Evolutionary conservation across 2,329 filamentous ascomycete genomes (phyloP).

Genomic region (Ophiostoma angusticollis): DNA sequence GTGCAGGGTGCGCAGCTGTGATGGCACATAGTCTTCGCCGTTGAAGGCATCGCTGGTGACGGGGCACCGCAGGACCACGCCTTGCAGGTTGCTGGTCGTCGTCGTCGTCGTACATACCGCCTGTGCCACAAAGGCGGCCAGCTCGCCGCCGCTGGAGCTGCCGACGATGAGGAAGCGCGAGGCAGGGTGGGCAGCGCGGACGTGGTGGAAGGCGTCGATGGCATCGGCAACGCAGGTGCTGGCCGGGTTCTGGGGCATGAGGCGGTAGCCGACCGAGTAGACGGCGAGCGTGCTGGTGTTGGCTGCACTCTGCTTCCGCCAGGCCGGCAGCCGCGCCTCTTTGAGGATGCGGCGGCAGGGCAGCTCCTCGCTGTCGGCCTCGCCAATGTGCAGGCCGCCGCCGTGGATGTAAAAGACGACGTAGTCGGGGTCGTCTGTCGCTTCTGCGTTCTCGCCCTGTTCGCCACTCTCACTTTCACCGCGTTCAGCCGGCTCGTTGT

Average conservation of each 20-base stretch:
- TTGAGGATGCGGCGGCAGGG: slow-evolving; percentile 30
- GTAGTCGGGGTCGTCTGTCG: slow-evolving; percentile 10
- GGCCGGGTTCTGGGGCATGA: slow-evolving; percentile 28
- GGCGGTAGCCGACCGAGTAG: slow-evolving; percentile 34
- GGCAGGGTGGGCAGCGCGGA: slow-evolving; percentile 12
- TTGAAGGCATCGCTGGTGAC: slow-evolving; percentile 33
- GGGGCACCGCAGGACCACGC: slow-evolving; percentile 33
- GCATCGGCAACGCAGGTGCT: slow-evolving; percentile 29
- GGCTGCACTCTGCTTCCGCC: background rate
- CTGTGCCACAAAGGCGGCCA: slow-evolving; percentile 32
- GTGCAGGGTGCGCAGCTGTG: slow-evolving; percentile 23
- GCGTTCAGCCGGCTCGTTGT: too few relatives aligned
- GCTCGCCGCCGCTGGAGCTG: slow-evolving; percentile 35
- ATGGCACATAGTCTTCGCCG: slow-evolving; percentile 25
- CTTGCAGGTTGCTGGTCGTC: slow-evolving; percentile 19
- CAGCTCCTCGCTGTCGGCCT: slow-evolving; percentile 36
- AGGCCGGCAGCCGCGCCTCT: slow-evolving; percentile 13
- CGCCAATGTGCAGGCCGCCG: slow-evolving; percentile 33
- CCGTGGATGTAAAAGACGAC: slow-evolving; percentile 36
- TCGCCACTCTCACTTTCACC: too few relatives aligned
- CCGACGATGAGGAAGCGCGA: slow-evolving; percentile 26
- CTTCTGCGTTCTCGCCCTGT: background rate
- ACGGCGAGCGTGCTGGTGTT: slow-evolving; percentile 17
- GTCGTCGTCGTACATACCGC: background rate
- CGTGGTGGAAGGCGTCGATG: slow-evolving; percentile 23